Evolutionary conservation across 2,329 filamentous ascomycete species (phyloP), one percentile per base, ranked within the genome.

Genomic region (Cladophialophora exuberans): DNA sequence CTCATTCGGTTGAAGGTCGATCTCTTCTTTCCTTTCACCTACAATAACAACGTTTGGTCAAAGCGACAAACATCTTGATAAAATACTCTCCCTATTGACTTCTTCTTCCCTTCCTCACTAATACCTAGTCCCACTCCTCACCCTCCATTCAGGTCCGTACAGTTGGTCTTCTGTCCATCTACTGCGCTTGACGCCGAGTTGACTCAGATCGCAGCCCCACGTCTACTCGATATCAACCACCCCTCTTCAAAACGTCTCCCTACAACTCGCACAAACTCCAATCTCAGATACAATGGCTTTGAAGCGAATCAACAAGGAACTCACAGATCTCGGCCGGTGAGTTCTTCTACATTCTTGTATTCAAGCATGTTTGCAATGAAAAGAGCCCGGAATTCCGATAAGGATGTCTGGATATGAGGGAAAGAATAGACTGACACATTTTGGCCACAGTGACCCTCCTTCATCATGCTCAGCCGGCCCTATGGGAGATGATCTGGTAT

Each of bases 391-490:
- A 39, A 39, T 26, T 43, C 44, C 33, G 44, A 56, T 43, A 49
- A 54, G 28, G 38, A 10, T 17, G n/a, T 35, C 15, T 30, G 18
- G 36, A 9, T 26, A 22, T n/a, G 17, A 15, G 15, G 2, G 23
- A 28, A 47, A 25, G 18, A 53, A 48, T 20, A 54, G 57, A 50
- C 60, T 66, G 68, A 62, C 66, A 47, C 22, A 31, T 20, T 31
- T 48, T 54, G 17, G 23, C 41, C 62, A 62, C 68, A 97, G 94
- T 81, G 94, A 99, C 75, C 94, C 94, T 73, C 94, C 94, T 72
- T 97, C 94, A 57, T 97, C 93, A 67, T 99, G 94, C 86, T 97
- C 93, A 73, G 94, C 94, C 69, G 94, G 94, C 65, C 94, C 94
- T 66, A 87, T 95, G 70, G 92, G 92, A 75, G 93, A 97, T 81